phyloP scores from a whole-genome alignment of 139 green algal genomes.

The Trebouxia sp. region DNA sequence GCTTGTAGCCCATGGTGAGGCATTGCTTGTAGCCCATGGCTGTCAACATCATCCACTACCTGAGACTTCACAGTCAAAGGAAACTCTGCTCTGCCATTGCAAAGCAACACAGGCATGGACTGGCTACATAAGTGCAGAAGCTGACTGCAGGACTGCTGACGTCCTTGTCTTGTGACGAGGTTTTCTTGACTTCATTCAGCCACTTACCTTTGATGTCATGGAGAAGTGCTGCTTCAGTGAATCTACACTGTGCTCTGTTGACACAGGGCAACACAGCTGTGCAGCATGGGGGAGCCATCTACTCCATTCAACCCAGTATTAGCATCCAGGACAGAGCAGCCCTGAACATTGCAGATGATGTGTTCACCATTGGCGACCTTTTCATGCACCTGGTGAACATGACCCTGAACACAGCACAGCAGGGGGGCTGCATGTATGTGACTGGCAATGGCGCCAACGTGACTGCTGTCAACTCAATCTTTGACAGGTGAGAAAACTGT shows the following conservation, averaged over 20 bases:
- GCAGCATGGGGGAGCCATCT: neutral
- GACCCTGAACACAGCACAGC: neutral
- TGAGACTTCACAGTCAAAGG: neutral
- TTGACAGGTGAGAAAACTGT: neutral
- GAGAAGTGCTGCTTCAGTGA: too few species aligned
- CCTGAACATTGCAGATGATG: conserved; percentile 4
- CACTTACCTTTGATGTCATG: neutral
- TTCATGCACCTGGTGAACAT: neutral
- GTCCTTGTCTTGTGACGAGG: too few species aligned
- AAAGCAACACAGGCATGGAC: too few species aligned
- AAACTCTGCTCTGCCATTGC: neutral
- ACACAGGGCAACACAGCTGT: conserved; percentile 9
- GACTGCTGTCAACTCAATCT: neutral
- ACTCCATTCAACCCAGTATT: conserved; percentile 25
- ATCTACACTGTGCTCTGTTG: too few species aligned
- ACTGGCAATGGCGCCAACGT: conserved; percentile 23
- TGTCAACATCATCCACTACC: neutral
- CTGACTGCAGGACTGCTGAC: too few species aligned
- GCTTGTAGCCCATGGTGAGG: too few species aligned
- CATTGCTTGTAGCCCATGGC: too few species aligned
- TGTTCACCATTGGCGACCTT: conserved; percentile 20
- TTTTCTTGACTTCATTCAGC: too few species aligned
- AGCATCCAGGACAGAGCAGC: conserved; percentile 7
- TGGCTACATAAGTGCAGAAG: too few species aligned
- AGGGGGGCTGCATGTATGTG: conserved; percentile 27